phyloP scores from a whole-genome alignment of 1,139 yeast species.

The Komagataea norvegica region DNA sequence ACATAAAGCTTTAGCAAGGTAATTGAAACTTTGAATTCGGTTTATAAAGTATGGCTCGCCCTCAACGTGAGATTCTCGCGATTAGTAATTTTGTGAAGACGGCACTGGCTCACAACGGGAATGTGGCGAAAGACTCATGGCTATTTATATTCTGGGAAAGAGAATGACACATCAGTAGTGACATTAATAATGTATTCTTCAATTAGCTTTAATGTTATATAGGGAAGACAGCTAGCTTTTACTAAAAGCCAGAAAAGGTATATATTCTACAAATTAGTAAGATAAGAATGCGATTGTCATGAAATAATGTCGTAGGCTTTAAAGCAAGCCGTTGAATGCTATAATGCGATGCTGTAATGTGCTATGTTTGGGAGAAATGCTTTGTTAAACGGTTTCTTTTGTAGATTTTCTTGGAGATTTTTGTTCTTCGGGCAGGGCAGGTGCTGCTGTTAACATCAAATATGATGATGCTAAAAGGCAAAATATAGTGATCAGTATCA shows the following conservation, averaged over 20 bases:
- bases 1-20: constrained; percentile 4
- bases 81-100: constrained; percentile 1
- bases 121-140: constrained; percentile 4
- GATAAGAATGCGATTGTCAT: not conserved
- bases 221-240: no score
- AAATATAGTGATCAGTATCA: constrained; percentile 16
- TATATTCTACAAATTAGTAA: no score
- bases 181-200: no score
- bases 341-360: no score
- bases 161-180: no score
- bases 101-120: no score
- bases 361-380: no score
- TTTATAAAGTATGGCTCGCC: not conserved
- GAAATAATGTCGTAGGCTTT: not conserved
- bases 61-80: not conserved
- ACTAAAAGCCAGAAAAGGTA: no score
- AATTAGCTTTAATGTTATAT: no score
- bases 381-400: not conserved
- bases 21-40: not conserved
- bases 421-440: not conserved
- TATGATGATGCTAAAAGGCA: constrained; percentile 12
- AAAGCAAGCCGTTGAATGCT: no score
- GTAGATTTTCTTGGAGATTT: not conserved
- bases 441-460: not conserved
- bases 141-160: not conserved